Evolutionary conservation across 2,329 filamentous ascomycete species (phyloP).

Genomic region (Pleoardoris graminearum): DNA sequence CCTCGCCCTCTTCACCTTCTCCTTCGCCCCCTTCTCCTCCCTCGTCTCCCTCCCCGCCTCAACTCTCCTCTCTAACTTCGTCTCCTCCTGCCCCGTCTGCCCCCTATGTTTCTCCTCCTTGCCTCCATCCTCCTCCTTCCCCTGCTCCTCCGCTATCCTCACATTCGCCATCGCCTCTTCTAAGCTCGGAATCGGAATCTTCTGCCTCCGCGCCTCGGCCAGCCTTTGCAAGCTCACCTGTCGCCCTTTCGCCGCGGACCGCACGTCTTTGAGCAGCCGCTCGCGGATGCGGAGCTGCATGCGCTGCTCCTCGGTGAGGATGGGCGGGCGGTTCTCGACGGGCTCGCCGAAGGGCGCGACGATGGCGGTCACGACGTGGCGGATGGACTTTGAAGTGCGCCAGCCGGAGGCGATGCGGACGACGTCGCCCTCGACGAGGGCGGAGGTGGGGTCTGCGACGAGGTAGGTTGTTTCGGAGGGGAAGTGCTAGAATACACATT

Average conservation of each 20-base stretch:
- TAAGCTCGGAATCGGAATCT: slow-evolving; percentile 32
- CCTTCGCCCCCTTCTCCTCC: slow-evolving; percentile 28
- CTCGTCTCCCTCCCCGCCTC: slow-evolving; percentile 29
- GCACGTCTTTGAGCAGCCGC: slow-evolving; percentile 61
- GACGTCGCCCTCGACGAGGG: slow-evolving; percentile 73
- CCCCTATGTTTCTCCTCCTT: slow-evolving; percentile 27
- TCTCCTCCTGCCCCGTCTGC: slow-evolving; percentile 31
- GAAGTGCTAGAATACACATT: slow-evolving; percentile 59
- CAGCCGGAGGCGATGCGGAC: slow-evolving; percentile 70
- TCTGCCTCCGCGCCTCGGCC: slow-evolving; percentile 31
- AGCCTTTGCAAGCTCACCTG: slow-evolving; percentile 32
- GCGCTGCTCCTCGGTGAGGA: slow-evolving; percentile 67
- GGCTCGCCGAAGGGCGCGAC: slow-evolving; percentile 70
- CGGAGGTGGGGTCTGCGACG: slow-evolving; percentile 77
- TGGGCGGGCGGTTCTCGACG: slow-evolving; percentile 65
- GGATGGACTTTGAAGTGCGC: slow-evolving; percentile 67
- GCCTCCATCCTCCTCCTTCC: slow-evolving; percentile 1
- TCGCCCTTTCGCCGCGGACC: slow-evolving; percentile 48
- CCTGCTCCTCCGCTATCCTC: slow-evolving; percentile 26
- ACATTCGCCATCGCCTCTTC: slow-evolving; percentile 37
- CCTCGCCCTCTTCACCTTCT: slow-evolving; percentile 26
- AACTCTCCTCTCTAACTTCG: slow-evolving; percentile 31
- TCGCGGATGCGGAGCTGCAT: slow-evolving; percentile 59
- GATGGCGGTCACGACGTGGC: slow-evolving; percentile 75
- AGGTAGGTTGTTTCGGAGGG: slow-evolving; percentile 66